These are phyloP conservation scores for Dionaea muscipula DNA, from an alignment of 179 eudicot species.

Conservation along the genomic window DNA sequence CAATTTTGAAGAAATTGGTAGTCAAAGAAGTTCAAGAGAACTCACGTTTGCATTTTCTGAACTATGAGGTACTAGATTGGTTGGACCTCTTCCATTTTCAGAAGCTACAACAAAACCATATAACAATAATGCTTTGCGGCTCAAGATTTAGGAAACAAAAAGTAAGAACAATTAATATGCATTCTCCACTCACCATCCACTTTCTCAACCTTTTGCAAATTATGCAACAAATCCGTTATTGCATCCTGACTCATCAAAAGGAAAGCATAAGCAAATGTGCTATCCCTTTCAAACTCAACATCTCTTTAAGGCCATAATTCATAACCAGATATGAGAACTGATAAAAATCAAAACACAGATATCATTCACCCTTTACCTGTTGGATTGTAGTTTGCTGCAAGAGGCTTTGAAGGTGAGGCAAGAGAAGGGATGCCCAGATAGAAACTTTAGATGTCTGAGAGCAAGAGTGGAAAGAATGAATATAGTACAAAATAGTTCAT, in stretches of 20 bases:
- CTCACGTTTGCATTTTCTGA: slow-evolving; percentile 77
- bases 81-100: slow-evolving; percentile 53
- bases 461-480: slow-evolving; percentile 29
- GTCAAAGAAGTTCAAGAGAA: no score
- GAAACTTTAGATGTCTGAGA: slow-evolving; percentile 41
- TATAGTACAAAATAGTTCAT: neutral
- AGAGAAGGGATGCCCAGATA: slow-evolving; percentile 48
- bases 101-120: slow-evolving; percentile 31
- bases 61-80: slow-evolving; percentile 35
- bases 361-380: slow-evolving; percentile 41
- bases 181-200: slow-evolving; percentile 50
- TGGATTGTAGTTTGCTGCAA: slow-evolving; percentile 79
- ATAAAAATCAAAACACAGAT: neutral
- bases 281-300: neutral
- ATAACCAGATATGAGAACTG: neutral
- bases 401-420: slow-evolving; percentile 91
- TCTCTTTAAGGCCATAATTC: neutral
- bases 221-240: slow-evolving; percentile 54
- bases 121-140: slow-evolving; percentile 2
- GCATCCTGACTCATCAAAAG: slow-evolving; percentile 47
- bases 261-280: neutral
- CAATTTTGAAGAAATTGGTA: no score
- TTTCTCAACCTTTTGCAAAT: slow-evolving; percentile 55
- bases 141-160: neutral
- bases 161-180: neutral